Base-by-base conservation (phyloP, 352 stramenopile species). In the Nannochloropsis limnetica region DNA sequence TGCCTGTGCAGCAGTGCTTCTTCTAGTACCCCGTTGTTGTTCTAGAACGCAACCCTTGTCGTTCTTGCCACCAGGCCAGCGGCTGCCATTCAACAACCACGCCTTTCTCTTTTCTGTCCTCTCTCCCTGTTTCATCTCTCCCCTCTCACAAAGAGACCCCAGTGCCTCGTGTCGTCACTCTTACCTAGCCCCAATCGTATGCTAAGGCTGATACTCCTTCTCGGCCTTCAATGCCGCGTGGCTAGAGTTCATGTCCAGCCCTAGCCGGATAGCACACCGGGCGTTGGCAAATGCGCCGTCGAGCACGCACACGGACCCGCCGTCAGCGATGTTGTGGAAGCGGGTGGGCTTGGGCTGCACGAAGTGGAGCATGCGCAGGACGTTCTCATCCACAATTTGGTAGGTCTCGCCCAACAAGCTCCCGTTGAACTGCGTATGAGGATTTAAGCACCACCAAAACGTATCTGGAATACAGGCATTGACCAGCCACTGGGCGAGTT, bases 361-460 rank as follows among this genome's bases (percentile, higher is more conserved):
- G 61, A 31, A 74, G 61, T 74, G 9, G 25, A 74, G 61, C 11
- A 74, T 74, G n/a, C 25, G 61, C 61, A 74, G 20, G 9, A 74
- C 61, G 8, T 74, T 74, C 25, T 74, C 25, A 20, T 74, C n/a
- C 4, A 22, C 61, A 8, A 15, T 29, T 11, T 74, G 61, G 11
- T 74, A 74, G 8, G n/a, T 29, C 61, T 29, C 22, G 61, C n/a
- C 61, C 61, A 74, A 27, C 61, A 74, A 29, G 25, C 61, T 29
- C n/a, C 61, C 61, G 20, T 74, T 74, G 61, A 74, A 74, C 61
- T 74, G n/a, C 8, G 61, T 74, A 20, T 8, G 9, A 14, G 61
- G 61, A 22, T 74, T 74, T 2, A 74, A 22, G n/a, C 61, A 74
- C 61, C 61, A 74, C 61, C 61, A 74, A 74, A 74, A 74, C 9